These are phyloP conservation scores for Clavispora santaluciae DNA, from an alignment of 805 yeast genomes.

Conservation along the genomic window DNA sequence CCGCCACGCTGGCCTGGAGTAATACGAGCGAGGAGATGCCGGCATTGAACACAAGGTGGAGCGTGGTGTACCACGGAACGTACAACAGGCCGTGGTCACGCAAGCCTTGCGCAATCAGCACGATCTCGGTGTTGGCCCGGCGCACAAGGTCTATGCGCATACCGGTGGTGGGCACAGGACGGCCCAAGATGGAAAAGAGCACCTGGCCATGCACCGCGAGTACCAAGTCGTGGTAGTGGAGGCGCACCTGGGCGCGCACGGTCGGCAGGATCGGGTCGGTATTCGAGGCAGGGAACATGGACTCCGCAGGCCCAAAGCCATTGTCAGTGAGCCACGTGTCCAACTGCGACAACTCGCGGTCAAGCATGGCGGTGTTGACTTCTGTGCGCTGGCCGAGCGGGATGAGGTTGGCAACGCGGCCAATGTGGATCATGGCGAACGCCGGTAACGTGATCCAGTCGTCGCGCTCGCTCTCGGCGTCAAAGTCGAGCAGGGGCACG, in stretches of 20 bases:
- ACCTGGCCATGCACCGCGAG: slow-evolving; percentile 33
- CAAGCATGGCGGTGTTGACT: slow-evolving; percentile 11
- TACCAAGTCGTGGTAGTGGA: slow-evolving; percentile 36
- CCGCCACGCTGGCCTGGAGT: slow-evolving; percentile 38
- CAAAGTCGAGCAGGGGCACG: slow-evolving; percentile 27
- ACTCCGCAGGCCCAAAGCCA: slow-evolving; percentile 28
- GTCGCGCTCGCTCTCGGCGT: slow-evolving; percentile 30
- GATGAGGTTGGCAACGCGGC: slow-evolving; percentile 30
- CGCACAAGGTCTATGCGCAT: slow-evolving; percentile 28
- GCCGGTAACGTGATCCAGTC: slow-evolving; percentile 48
- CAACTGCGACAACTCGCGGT: slow-evolving; percentile 25
- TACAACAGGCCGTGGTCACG: slow-evolving; percentile 20
- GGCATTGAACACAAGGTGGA: slow-evolving; percentile 41
- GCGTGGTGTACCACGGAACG: slow-evolving; percentile 51
- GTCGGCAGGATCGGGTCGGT: slow-evolving; percentile 12
- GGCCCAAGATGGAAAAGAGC: slow-evolving; percentile 30
- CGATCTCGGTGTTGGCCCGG: slow-evolving; percentile 25
- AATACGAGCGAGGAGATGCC: slow-evolving; percentile 40
- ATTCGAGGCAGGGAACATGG: slow-evolving; percentile 5
- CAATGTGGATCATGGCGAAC: slow-evolving; percentile 41
- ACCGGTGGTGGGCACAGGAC: slow-evolving; percentile 25
- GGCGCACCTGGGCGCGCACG: slow-evolving; percentile 32
- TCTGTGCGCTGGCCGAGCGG: slow-evolving; percentile 20
- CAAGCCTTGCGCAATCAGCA: slow-evolving; percentile 11
- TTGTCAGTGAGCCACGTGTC: slow-evolving; percentile 29